Conservation (phyloP, 371 early-diverging fungal genomes). For the Mycotypha africana region DNA sequence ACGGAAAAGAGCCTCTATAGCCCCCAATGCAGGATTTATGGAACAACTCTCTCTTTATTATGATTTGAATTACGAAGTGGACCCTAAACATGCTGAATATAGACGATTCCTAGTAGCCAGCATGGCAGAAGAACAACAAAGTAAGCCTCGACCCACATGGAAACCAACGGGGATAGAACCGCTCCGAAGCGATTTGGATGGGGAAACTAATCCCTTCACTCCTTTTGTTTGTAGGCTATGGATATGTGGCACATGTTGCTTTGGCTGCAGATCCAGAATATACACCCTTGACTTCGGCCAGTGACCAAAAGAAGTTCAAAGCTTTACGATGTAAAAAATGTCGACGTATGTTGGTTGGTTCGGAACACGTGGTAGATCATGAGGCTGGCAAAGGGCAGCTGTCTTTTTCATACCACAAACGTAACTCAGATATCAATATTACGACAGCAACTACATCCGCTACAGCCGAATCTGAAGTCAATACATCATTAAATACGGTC, state of each 20-base stretch:
- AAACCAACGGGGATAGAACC: neutral
- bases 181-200: neutral
- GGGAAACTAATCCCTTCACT: no score
- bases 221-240: constrained; percentile 17
- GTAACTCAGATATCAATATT: constrained; percentile 43
- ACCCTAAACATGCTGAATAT: constrained; percentile 54
- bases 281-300: constrained; percentile 9
- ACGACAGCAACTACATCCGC: constrained; percentile 14
- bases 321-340: constrained; percentile 48
- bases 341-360: constrained; percentile 54
- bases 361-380: constrained; percentile 67
- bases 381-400: constrained; percentile 66
- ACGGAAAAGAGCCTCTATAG: constrained; percentile 38
- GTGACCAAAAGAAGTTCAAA: constrained; percentile 14
- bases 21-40: constrained; percentile 40
- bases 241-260: constrained; percentile 46
- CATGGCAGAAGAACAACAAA: constrained; percentile 51
- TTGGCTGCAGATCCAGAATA: constrained; percentile 47
- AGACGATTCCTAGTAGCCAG: constrained; percentile 63
- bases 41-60: constrained; percentile 32
- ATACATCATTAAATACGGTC: constrained; percentile 6
- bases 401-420: constrained; percentile 68
- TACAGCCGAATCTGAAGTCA: constrained; percentile 11
- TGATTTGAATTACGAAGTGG: constrained; percentile 54
- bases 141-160: constrained; percentile 8